These are phyloP conservation scores for Cornus kousa DNA, from an alignment of 148 eudicot species.

Conservation along the genomic window DNA sequence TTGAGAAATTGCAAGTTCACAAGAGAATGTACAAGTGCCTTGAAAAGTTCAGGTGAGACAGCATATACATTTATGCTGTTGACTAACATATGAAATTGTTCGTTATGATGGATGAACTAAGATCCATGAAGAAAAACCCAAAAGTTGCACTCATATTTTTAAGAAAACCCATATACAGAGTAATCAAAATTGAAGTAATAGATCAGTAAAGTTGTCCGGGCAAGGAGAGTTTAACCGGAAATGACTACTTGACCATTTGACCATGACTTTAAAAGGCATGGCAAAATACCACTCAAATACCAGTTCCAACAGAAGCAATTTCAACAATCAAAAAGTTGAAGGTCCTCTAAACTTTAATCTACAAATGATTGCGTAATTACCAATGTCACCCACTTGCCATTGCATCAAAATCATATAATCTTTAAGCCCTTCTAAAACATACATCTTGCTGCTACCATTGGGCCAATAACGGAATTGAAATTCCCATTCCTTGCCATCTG, in stretches of 20 bases:
- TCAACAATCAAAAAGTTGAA: neutral
- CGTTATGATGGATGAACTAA: neutral
- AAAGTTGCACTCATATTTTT: neutral
- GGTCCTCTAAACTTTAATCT: neutral
- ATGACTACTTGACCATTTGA: neutral
- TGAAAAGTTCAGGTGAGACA: neutral
- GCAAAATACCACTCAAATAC: neutral
- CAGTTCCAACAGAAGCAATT: neutral
- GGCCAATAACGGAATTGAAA: slow-evolving; percentile 39
- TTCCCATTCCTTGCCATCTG: slow-evolving; percentile 40
- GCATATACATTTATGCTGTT: neutral
- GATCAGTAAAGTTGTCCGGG: neutral
- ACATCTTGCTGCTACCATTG: slow-evolving; percentile 32
- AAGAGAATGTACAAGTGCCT: neutral
- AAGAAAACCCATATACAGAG: neutral
- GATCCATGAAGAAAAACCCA: neutral
- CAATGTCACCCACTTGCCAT: slow-evolving; percentile 44
- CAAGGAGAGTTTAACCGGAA: neutral
- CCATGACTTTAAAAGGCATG: neutral
- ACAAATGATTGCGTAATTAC: slow-evolving; percentile 12
- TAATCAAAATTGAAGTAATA: neutral
- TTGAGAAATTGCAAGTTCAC: neutral
- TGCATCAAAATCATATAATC: slow-evolving; percentile 35
- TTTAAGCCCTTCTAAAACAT: slow-evolving; percentile 47
- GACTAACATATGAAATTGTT: neutral